Percentiles rank a stretch among this genome's conserved stretches.
phyloP scores from a whole-genome alignment of 1,139 yeast species.

The Sugiyamaella xylanicola region DNA sequence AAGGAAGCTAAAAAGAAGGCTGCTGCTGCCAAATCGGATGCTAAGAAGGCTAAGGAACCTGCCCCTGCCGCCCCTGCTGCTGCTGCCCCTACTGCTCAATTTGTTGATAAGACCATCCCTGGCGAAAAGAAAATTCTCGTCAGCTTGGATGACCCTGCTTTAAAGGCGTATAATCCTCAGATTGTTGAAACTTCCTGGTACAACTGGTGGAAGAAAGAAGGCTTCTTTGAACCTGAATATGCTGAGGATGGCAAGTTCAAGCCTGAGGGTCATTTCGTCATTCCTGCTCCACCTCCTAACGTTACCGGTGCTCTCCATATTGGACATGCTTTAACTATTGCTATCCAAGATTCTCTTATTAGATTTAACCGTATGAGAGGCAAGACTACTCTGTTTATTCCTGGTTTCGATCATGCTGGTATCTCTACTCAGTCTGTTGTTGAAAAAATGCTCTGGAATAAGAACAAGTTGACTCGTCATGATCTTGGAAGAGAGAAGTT shows the following conservation, averaged over 20 bases:
- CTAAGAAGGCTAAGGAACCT: slow-evolving; percentile 50
- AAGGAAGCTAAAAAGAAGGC: slow-evolving; percentile 76
- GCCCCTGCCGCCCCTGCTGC: slow-evolving; percentile 43
- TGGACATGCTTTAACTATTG: slow-evolving; percentile 95
- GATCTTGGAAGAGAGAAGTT: slow-evolving; percentile 93
- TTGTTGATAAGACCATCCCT: slow-evolving; percentile 74
- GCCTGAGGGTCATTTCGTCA: slow-evolving; percentile 81
- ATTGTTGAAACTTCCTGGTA: slow-evolving; percentile 98
- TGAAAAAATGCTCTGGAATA: slow-evolving; percentile 92
- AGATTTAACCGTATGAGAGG: slow-evolving; percentile 98
- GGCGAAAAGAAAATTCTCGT: slow-evolving; percentile 91
- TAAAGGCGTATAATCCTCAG: slow-evolving; percentile 90
- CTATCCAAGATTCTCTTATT: slow-evolving; percentile 91
- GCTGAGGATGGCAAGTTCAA: slow-evolving; percentile 71
- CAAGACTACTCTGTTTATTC: slow-evolving; percentile 86
- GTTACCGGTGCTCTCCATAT: slow-evolving; percentile 98
- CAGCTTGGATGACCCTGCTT: slow-evolving; percentile 86
- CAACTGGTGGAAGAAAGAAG: slow-evolving; percentile 93
- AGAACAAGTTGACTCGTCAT: slow-evolving; percentile 87
- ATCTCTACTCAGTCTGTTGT: slow-evolving; percentile 98
- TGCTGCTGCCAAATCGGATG: slow-evolving; percentile 45
- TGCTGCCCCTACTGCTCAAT: slow-evolving; percentile 66
- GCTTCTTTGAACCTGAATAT: slow-evolving; percentile 85
- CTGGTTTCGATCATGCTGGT: slow-evolving; percentile 99
- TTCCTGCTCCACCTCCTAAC: slow-evolving; percentile 99